Evolutionary conservation across 2,329 filamentous ascomycete genomes (phyloP), one percentile per base, ranked within the genome.

Genomic region (Diaporthe amygdali): DNA sequence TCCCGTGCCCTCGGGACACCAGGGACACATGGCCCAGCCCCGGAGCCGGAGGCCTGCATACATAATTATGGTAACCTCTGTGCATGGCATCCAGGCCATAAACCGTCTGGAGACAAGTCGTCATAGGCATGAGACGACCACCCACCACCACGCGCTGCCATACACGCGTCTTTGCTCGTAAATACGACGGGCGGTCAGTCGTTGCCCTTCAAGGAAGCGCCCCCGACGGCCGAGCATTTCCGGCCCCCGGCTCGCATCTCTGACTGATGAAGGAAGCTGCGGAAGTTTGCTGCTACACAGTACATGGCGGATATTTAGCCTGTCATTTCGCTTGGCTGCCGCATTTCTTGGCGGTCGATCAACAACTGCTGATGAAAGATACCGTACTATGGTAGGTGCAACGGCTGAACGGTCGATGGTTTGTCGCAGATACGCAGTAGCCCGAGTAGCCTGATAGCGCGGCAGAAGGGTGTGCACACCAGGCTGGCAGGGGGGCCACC

Each of bases 281-380:
- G 49, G 37, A 67, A 63, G 41, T 34, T 37, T 47, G 39, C 46
- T 44, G 34, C 34, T 37, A 54, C 44, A 14, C 4, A 46, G 5
- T 15, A 46, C 63, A 41, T 17, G 59, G 41, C 41, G 59, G 59
- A 22, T 47, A 63, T 47, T 63, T 63, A 47, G 41, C 59, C 59
- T 47, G 59, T 64, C 59, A 49, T 64, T 22, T 64, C 59, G 59
- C 59, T 49, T 64, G 59, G 15, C 41, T 47, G 46, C 27, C 41
- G 17, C 46, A 17, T 64, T 49, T 49, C 59, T 64, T 64, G 59
- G 59, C 59, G 30, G 59, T 64, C 30, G 41, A 64, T 64, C 59
- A 25, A 6, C n/a, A 37, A 14, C 37, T 44, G 59, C 27, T 37
- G 59, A n/a, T 3, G 54, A 41, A 22, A 41, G 54, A 47, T 47